Percentiles rank a stretch among this genome's conserved stretches.
Conservation (phyloP, 495 filamentous ascomycete species). For the Beverwykella pulmonaria region DNA sequence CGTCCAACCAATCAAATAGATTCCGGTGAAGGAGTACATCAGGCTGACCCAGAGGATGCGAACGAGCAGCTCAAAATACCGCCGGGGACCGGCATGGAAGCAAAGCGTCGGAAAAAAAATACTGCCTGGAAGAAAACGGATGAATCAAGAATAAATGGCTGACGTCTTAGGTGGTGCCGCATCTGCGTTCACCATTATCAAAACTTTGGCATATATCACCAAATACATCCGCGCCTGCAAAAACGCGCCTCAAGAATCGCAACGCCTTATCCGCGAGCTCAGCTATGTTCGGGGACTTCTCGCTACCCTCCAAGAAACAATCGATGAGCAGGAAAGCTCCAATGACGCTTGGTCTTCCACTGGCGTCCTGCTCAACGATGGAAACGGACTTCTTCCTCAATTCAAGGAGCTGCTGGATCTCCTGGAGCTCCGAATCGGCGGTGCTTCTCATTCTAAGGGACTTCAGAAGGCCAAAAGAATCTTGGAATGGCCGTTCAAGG, state of each 20-base stretch:
- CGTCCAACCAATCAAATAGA: too few species aligned
- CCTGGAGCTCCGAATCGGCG: neutral
- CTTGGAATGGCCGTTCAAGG: constrained; percentile 7
- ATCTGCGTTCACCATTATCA: neutral
- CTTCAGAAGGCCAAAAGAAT: neutral
- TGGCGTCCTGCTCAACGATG: neutral
- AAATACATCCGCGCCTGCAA: constrained; percentile 4
- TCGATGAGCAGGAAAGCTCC: neutral
- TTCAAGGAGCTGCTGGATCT: constrained; percentile 7
- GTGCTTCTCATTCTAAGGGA: neutral
- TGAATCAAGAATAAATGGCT: too few species aligned
- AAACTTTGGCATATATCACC: neutral
- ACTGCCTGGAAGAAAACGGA: too few species aligned
- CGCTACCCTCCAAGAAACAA: constrained; percentile 13
- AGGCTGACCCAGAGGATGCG: too few species aligned
- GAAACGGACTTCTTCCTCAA: constrained; percentile 3
- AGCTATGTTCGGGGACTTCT: constrained; percentile 8
- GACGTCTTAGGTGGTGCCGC: too few species aligned
- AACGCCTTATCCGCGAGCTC: constrained; percentile 3
- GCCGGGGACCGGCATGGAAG: too few species aligned
- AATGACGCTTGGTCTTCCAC: neutral
- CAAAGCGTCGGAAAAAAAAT: too few species aligned
- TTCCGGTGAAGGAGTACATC: too few species aligned
- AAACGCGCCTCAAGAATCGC: neutral
- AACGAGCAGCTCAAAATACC: too few species aligned